Conservation (phyloP, 495 filamentous ascomycete species). For the Hypoxylon rickii region DNA sequence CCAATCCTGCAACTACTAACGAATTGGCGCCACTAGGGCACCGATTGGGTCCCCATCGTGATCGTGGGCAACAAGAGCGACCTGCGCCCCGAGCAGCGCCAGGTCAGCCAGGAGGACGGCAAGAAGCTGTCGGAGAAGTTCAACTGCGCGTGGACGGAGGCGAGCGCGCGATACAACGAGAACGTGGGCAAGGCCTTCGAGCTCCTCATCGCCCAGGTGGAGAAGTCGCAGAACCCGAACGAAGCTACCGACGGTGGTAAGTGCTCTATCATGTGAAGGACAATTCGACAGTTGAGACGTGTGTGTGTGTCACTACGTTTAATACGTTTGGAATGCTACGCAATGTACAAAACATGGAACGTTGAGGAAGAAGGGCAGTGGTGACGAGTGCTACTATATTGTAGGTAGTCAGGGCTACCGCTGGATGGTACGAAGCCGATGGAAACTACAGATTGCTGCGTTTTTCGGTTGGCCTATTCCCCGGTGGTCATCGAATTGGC, state of each 20-base stretch:
- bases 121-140: constrained; percentile 79
- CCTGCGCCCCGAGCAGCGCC: constrained; percentile 87
- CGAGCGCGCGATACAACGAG: constrained; percentile 88
- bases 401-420: not conserved
- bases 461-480: constrained; percentile 1
- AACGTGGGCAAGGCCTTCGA: constrained; percentile 94
- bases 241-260: constrained; percentile 79
- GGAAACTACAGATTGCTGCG: not conserved
- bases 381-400: too few species aligned
- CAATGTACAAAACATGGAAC: constrained; percentile 3
- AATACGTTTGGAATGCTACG: constrained; percentile 2
- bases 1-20: constrained; percentile 12
- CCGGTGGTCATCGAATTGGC: constrained; percentile 8
- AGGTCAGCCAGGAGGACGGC: constrained; percentile 85
- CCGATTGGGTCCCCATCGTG: constrained; percentile 88
- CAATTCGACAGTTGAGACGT: not conserved
- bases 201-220: constrained; percentile 90
- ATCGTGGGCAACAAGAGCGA: constrained; percentile 98
- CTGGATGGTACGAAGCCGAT: constrained; percentile 4
- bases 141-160: constrained; percentile 92
- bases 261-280: constrained; percentile 77
- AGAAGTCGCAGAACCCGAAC: constrained; percentile 89
- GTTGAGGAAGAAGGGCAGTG: too few species aligned
- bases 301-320: too few species aligned
- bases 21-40: constrained; percentile 62